Evolutionary conservation across 2,329 filamentous ascomycete species (phyloP), one percentile per base, ranked within the genome.

Genomic region (Pleomassaria siparia): DNA sequence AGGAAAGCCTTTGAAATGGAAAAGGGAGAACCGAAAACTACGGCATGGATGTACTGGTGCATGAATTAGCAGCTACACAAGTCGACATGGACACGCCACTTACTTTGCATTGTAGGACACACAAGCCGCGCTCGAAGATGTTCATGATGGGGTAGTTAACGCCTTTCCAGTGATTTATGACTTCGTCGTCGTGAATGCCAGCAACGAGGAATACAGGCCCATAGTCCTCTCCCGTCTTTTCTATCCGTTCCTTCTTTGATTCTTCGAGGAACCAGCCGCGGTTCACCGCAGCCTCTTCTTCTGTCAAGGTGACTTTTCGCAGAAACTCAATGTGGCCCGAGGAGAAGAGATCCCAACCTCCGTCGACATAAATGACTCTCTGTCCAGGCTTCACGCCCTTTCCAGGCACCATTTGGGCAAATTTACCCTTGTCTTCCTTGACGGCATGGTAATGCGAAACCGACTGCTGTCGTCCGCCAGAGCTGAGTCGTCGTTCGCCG

Each of bases 131-230:
- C 77, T 99, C 94, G 63, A 92, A 96, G 47, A 96, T 91, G 76
- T 97, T 99, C 94, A 99, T 99, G 74, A 99, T 97, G 21, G 94
- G 94, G 68, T 96, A 99, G 75, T 99, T 99, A 62, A 96, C 81
- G 28, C 94, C 92, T 74, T 97, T 97, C 88, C 91, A 95, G 62
- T 87, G 79, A 73, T 99, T 99, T 72, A 99, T 95, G 50, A 95
- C 91, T 55, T 87, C 84, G 69, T 99, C 94, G 63, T 96, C 89
- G 72, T 99, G 94, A 20, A 99, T 86, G 40, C 94, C 94, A 2
- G 90, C 91, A 35, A 97, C 83, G n/a, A 99, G 81, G 67, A 89
- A 97, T 6, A 85, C 87, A 0, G 91, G 90, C 0, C 82, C 79
- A 63, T 95, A 95, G 71, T 95, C 89, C 37, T 79, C 79, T 13